phyloP scores from a whole-genome alignment of 2,329 filamentous ascomycete genomes.

The Capronia epimyces region DNA sequence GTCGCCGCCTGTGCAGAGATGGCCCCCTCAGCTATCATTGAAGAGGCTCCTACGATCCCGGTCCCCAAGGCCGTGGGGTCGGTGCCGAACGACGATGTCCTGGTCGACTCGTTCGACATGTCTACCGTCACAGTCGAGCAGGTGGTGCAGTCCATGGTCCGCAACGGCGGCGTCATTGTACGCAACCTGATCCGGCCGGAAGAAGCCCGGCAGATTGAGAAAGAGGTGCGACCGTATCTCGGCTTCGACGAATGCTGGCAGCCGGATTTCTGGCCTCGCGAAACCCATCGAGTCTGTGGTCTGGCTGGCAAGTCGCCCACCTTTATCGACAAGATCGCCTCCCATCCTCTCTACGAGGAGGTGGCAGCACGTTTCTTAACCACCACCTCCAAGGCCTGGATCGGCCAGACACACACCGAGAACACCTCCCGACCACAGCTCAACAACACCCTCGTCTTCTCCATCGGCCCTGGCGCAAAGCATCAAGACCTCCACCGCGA shows the following conservation, averaged over 20 bases:
- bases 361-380: conserved; percentile 15
- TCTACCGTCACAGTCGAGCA: conserved; percentile 7
- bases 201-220: conserved; percentile 5
- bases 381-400: conserved; percentile 16
- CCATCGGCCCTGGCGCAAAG: conserved; percentile 27
- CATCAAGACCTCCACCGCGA: conserved; percentile 29
- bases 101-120: not conserved
- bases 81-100: not conserved
- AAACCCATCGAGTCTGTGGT: conserved; percentile 27
- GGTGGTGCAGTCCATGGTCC: conserved; percentile 6
- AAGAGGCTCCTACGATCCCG: too few species aligned
- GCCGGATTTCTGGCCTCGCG: conserved; percentile 24
- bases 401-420: not conserved
- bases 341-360: conserved; percentile 22
- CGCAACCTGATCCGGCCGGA: conserved; percentile 3
- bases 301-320: conserved; percentile 24
- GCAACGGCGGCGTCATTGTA: conserved; percentile 6
- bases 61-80: not conserved
- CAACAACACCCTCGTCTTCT: conserved; percentile 31
- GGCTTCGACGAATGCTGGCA: conserved; percentile 19
- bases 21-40: too few species aligned
- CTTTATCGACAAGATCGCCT: conserved; percentile 19
- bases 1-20: too few species aligned
- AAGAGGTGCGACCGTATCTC: conserved; percentile 24
- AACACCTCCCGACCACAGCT: conserved; percentile 25